phyloP scores from a whole-genome alignment of 2,329 filamentous ascomycete genomes.

The Ophiocordyceps robertsii region DNA sequence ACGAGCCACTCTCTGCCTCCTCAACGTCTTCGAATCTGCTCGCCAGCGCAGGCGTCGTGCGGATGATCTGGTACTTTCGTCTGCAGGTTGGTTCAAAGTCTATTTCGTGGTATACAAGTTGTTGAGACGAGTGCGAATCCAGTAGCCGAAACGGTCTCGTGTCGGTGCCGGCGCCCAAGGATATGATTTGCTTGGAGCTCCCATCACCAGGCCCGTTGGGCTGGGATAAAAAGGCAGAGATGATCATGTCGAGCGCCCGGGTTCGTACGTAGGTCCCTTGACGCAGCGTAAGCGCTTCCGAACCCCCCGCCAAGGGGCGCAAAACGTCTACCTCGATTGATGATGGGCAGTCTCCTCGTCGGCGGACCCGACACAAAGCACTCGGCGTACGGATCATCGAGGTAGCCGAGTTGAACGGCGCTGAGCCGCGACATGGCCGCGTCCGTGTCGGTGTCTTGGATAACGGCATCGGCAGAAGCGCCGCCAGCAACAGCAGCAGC shows the following conservation, averaged over 20 bases:
- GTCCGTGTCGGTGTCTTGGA: constrained; percentile 86
- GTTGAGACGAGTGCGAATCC: constrained; percentile 20
- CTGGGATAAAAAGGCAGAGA: constrained; percentile 53
- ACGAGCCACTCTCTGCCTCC: constrained; percentile 19
- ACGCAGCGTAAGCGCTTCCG: not conserved
- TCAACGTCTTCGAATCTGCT: constrained; percentile 22
- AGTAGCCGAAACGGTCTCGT: constrained; percentile 74
- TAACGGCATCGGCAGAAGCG: constrained; percentile 52
- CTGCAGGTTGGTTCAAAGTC: constrained; percentile 70
- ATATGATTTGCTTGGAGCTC: constrained; percentile 62
- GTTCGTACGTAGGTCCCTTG: constrained; percentile 88
- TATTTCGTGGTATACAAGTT: constrained; percentile 75
- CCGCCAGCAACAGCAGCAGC: constrained; percentile 17
- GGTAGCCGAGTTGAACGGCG: constrained; percentile 73
- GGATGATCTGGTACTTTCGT: constrained; percentile 45
- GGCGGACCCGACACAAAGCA: constrained; percentile 49
- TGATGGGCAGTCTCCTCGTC: constrained; percentile 68
- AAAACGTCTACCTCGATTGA: constrained; percentile 66
- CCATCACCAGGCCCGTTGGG: constrained; percentile 11
- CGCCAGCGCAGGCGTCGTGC: constrained; percentile 30
- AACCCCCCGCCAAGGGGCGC: not conserved
- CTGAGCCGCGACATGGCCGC: constrained; percentile 81
- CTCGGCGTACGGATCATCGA: constrained; percentile 66
- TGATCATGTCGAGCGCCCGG: constrained; percentile 64
- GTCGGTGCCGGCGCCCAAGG: constrained; percentile 86